Base-by-base conservation (phyloP, 2,329 filamentous ascomycete genomes). In the Cercospora janseana region DNA sequence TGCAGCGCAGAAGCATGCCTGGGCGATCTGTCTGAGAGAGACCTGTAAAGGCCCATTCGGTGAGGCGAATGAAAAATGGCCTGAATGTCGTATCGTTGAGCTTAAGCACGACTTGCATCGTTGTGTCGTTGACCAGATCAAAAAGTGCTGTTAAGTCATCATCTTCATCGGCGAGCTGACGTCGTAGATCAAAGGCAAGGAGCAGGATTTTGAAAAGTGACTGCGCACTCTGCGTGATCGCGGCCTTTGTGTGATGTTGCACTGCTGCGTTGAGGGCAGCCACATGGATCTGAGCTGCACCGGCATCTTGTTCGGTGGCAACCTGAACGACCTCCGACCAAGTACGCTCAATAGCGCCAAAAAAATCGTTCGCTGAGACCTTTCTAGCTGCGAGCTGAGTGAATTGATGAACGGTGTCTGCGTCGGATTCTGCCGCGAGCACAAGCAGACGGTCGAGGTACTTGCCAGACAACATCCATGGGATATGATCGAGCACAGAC, bases 1-100 rank as follows among this genome's bases (percentile, higher is more conserved):
- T 85, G 34, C 86, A 79, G 13, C 90, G 82, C 40, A 83, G 71
- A 2, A 77, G 70, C 55, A 75, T 78, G 45, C 82, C 84, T 18
- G 71, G 60, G 10, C 66, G 66, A 61, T 89, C 84, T 52, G 78
- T 79, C 71, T 84, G 83, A 13, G 83, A 72, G 35, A 87, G 69
- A 0, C 76, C 78, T 2, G 75, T 72, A 13, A 75, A 77, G 0
- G 86, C 80, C 87, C 91, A 96, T 50, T 95, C 88, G 37, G 94
- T 77, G n/a, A 96, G 74, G 57, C 86, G 82, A 12, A 83, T 79
- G 73, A 97, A 98, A 56, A 98, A 83, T 1, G 93, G 94, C 9
- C 91, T 80, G 81, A 98, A 98, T 0, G 87, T 83, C 1, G 87
- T 85, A 66, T 98, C 93, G 71, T 96, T 97, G 55, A 98, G 80